phyloP scores from a whole-genome alignment of 495 filamentous ascomycete species.

The Neurospora tetraspora region DNA sequence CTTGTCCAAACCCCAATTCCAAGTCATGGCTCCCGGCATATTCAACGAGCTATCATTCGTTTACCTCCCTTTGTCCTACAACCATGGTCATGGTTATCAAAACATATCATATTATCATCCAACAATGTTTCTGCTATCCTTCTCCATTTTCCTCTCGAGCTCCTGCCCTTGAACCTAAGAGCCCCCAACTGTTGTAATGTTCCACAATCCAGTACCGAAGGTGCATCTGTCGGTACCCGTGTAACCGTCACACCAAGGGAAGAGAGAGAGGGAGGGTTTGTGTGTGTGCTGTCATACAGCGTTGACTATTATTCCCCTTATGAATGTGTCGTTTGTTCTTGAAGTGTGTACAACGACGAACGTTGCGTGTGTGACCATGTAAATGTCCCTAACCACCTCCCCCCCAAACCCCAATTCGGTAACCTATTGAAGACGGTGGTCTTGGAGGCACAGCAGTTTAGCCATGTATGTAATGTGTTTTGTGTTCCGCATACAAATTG shows the following conservation, averaged over 20 bases:
- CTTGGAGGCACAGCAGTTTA: not conserved
- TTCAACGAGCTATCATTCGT: not conserved
- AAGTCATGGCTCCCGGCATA: not conserved
- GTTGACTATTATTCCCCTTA: not conserved
- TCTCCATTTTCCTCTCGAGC: not conserved
- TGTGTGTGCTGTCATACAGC: not conserved
- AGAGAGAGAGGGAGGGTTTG: not conserved
- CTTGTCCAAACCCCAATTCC: not conserved
- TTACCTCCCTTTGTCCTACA: not conserved
- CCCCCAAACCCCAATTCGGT: not conserved
- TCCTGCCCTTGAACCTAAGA: not conserved
- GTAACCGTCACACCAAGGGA: not conserved
- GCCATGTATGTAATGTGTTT: not conserved
- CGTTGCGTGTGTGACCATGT: not conserved
- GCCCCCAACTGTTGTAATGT: not conserved
- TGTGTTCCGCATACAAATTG: not conserved
- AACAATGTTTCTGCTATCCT: not conserved
- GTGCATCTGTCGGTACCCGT: not conserved
- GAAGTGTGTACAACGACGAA: not conserved
- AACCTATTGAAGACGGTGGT: not conserved
- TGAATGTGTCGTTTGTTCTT: not conserved
- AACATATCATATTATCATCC: not conserved
- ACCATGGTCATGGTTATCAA: not conserved
- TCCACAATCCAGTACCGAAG: not conserved
- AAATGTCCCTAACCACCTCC: not conserved